Evolutionary conservation across 73 alveolate genomes (phyloP).

Genomic region (Paramecium octaurelia): DNA sequence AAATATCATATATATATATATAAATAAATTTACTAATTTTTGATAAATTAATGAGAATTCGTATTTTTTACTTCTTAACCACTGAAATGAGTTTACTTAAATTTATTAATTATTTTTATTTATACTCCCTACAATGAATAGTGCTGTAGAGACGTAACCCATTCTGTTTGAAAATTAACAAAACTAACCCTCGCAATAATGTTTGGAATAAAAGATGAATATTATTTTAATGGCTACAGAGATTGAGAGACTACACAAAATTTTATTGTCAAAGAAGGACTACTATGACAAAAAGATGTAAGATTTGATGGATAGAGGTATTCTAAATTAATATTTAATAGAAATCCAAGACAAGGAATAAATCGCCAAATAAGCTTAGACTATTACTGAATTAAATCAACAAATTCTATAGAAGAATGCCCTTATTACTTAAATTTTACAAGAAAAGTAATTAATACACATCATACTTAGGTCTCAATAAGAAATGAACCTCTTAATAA

Average conservation of each 20-base stretch:
- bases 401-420: not conserved
- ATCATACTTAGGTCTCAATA: not conserved
- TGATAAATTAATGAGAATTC: not conserved
- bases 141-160: not conserved
- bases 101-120: not conserved
- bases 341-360: not conserved
- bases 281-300: not conserved
- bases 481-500: not conserved
- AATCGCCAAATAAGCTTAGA: not conserved
- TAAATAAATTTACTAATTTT: not conserved
- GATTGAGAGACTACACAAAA: slow-evolving; percentile 9
- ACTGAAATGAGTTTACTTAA: not conserved
- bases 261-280: not conserved
- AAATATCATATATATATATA: not conserved
- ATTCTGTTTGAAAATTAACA: not conserved
- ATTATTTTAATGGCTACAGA: slow-evolving; percentile 3
- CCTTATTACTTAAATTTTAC: not conserved
- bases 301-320: slow-evolving; percentile 16
- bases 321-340: not conserved
- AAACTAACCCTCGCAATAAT: not conserved
- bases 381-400: not conserved
- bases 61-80: not conserved
- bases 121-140: not conserved
- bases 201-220: not conserved
- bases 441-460: not conserved